A percentile compares a stretch with the other conserved stretches of the same genome.
Evolutionary conservation across 2,329 filamentous ascomycete genomes (phyloP).

Genomic region (Xylaria sp.): DNA sequence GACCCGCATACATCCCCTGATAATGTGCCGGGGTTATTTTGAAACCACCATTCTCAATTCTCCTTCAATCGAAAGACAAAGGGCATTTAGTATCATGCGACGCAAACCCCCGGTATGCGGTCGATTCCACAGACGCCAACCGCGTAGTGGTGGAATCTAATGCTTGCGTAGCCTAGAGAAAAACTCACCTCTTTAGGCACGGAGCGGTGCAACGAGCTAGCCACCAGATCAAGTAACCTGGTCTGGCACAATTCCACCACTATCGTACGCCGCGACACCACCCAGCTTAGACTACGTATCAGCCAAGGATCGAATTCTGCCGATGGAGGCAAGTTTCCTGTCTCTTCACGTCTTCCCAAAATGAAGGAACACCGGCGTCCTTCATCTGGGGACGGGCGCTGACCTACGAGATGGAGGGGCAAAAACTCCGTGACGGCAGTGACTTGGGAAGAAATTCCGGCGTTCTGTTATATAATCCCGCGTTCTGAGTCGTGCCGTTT

Average conservation of each 20-base stretch:
- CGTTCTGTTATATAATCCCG: conserved; percentile 6
- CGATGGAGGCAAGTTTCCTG: no score
- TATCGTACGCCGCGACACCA: not conserved
- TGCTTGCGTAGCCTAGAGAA: no score
- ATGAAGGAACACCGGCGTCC: not conserved
- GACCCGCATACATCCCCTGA: no score
- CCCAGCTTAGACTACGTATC: no score
- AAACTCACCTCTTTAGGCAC: conserved; percentile 17
- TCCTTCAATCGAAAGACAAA: conserved; percentile 12
- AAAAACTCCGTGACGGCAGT: not conserved
- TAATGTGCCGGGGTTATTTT: not conserved
- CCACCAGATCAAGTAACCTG: conserved; percentile 5
- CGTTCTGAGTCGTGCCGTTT: not conserved
- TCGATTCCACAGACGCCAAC: not conserved
- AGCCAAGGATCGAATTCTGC: not conserved
- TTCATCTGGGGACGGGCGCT: not conserved
- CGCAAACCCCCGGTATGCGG: conserved; percentile 1
- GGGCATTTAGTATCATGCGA: not conserved
- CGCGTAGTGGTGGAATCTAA: not conserved
- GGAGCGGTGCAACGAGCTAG: not conserved
- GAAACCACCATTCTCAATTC: not conserved
- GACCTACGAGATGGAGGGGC: not conserved
- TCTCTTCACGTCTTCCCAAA: not conserved
- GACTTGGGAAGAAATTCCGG: conserved; percentile 4
- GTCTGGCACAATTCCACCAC: conserved; percentile 3